Evolutionary conservation across 345 rosid genomes (phyloP).

Genomic region (Crucihimalaya himalaica): DNA sequence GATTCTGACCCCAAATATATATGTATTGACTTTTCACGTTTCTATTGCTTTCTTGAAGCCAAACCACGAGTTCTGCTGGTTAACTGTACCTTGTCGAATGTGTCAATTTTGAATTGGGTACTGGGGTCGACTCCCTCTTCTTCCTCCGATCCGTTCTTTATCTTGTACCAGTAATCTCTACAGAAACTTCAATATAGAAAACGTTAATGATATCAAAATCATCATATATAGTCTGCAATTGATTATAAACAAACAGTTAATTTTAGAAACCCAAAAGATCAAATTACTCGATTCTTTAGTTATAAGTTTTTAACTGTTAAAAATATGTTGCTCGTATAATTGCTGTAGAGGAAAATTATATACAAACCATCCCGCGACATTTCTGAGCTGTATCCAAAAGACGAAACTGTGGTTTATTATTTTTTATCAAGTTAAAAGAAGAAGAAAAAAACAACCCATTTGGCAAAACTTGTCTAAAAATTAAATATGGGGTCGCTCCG

Average conservation of each 20-base stretch:
- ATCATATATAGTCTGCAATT: neutral
- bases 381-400: neutral
- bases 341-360: no score
- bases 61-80: constrained; percentile 18
- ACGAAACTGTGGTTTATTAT: neutral
- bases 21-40: neutral
- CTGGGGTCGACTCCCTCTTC: constrained; percentile 21
- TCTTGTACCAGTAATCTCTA: constrained; percentile 8
- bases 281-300: no score
- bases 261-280: no score
- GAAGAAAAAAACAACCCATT: no score
- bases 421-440: no score
- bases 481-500: neutral
- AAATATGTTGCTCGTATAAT: no score
- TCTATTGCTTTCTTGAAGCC: constrained; percentile 5
- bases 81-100: constrained; percentile 16
- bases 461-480: no score
- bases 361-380: no score
- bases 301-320: no score
- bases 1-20: constrained; percentile 23
- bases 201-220: neutral
- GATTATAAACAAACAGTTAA: no score
- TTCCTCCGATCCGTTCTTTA: constrained; percentile 21
- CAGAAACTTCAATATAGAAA: neutral
- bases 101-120: constrained; percentile 9